Percentiles rank a stretch among this genome's conserved stretches.
phyloP scores from a whole-genome alignment of 305 asterid species.

The Fraxinus sp. region DNA sequence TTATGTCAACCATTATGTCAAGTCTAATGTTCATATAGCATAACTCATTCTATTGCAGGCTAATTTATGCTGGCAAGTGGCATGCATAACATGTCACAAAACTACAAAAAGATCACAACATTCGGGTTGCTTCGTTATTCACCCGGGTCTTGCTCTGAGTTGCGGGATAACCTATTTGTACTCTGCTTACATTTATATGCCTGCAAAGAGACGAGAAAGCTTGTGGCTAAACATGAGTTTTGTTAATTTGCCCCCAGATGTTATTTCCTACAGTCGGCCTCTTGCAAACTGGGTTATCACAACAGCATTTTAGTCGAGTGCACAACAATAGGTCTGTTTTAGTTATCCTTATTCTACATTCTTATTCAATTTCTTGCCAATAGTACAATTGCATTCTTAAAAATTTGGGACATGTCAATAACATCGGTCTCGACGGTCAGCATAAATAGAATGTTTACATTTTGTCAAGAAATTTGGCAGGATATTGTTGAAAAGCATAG shows the following conservation, averaged over 20 bases:
- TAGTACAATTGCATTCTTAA: not conserved
- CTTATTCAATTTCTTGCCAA: not conserved
- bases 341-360: not conserved
- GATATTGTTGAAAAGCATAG: not conserved
- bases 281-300: not conserved
- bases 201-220: not conserved
- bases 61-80: slow-evolving; percentile 27
- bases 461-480: not conserved
- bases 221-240: not conserved
- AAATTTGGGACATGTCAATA: not conserved
- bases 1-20: too few relatives aligned
- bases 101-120: slow-evolving; percentile 27
- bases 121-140: slow-evolving; percentile 27
- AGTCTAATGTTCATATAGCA: too few relatives aligned
- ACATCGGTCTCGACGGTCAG: not conserved
- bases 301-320: not conserved
- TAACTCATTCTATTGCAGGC: slow-evolving; percentile 20
- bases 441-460: not conserved
- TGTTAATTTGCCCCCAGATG: not conserved
- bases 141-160: slow-evolving; percentile 29
- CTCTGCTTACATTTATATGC: slow-evolving; percentile 12
- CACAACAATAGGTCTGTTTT: not conserved
- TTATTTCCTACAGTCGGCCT: not conserved
- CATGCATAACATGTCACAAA: slow-evolving; percentile 19
- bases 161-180: slow-evolving; percentile 23